A percentile compares a stretch with the other conserved stretches of the same genome.
Conservation (phyloP, 2,329 filamentous ascomycete species). For the Pleoardoris graminearum region DNA sequence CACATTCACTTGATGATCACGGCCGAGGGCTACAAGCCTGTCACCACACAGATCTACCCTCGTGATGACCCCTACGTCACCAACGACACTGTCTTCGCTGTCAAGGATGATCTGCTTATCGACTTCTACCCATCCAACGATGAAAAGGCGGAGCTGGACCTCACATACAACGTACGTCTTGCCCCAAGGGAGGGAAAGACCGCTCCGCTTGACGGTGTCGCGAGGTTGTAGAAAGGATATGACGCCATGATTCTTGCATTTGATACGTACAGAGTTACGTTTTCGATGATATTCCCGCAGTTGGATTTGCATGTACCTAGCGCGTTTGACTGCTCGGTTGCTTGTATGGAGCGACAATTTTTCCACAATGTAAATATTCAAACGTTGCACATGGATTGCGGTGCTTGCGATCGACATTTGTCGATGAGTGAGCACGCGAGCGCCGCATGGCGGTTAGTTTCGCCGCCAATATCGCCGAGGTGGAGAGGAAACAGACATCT, state of each 20-base stretch:
- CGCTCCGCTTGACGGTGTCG: slow-evolving; percentile 36
- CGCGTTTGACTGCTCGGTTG: not conserved
- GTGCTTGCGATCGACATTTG: not conserved
- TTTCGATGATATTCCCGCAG: slow-evolving; percentile 1
- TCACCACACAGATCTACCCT: slow-evolving; percentile 63
- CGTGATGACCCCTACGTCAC: slow-evolving; percentile 60
- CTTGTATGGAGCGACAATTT: not conserved
- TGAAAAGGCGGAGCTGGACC: slow-evolving; percentile 60
- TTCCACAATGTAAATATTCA: slow-evolving; percentile 10
- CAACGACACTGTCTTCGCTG: slow-evolving; percentile 64
- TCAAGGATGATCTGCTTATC: slow-evolving; percentile 63
- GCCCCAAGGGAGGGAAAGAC: slow-evolving; percentile 47
- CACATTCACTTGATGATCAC: slow-evolving; percentile 68
- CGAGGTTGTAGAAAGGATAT: slow-evolving; percentile 31
- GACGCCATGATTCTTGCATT: slow-evolving; percentile 33
- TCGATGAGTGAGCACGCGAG: not conserved
- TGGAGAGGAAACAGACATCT: slow-evolving; percentile 3
- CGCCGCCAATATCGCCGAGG: slow-evolving; percentile 11
- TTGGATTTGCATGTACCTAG: slow-evolving; percentile 6
- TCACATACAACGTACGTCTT: slow-evolving; percentile 65
- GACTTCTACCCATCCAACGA: slow-evolving; percentile 58
- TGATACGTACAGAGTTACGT: not conserved
- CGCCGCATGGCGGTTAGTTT: not conserved
- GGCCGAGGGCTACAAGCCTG: slow-evolving; percentile 59
- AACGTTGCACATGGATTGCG: not conserved